These are phyloP conservation scores for Rhynchosporium secalis DNA, from an alignment of 2,329 filamentous ascomycete species.

Conservation along the genomic window DNA sequence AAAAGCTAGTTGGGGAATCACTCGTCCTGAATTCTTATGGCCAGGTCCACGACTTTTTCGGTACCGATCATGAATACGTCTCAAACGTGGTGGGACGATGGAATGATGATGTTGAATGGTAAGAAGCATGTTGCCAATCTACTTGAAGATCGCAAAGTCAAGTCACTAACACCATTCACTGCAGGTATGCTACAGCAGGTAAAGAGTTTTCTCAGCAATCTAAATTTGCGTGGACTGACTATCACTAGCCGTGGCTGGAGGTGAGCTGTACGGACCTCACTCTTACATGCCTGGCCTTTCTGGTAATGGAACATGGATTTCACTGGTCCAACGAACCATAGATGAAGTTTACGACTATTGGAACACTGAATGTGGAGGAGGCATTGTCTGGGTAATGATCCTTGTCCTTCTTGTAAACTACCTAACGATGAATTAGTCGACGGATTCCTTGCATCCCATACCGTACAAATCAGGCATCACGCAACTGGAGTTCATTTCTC, in stretches of 20 bases:
- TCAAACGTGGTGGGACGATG: slow-evolving; percentile 14
- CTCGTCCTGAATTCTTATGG: slow-evolving; percentile 16
- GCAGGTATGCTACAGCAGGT: slow-evolving; percentile 15
- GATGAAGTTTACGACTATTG: slow-evolving; percentile 16
- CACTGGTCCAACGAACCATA: slow-evolving; percentile 14
- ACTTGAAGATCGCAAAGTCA: too few species aligned
- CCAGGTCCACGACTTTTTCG: slow-evolving; percentile 15
- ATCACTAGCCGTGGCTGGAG: slow-evolving; percentile 4
- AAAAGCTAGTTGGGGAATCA: not conserved
- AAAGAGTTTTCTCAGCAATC: not conserved
- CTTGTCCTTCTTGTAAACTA: not conserved
- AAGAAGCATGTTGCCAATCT: not conserved
- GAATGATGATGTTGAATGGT: slow-evolving; percentile 20
- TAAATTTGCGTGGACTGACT: not conserved
- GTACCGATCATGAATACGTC: slow-evolving; percentile 13
- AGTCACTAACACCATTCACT: not conserved
- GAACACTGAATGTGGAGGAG: slow-evolving; percentile 10
- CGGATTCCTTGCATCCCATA: slow-evolving; percentile 5
- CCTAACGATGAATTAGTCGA: slow-evolving; percentile 7
- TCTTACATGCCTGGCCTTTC: slow-evolving; percentile 8
- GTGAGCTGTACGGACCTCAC: slow-evolving; percentile 12
- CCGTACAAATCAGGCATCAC: slow-evolving; percentile 19
- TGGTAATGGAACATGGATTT: slow-evolving; percentile 17
- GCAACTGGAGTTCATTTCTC: slow-evolving; percentile 15
- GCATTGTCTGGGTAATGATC: slow-evolving; percentile 12